These are phyloP conservation scores for Suillus decipiens DNA, from an alignment of 768 basidiomycete genomes.

Conservation along the genomic window DNA sequence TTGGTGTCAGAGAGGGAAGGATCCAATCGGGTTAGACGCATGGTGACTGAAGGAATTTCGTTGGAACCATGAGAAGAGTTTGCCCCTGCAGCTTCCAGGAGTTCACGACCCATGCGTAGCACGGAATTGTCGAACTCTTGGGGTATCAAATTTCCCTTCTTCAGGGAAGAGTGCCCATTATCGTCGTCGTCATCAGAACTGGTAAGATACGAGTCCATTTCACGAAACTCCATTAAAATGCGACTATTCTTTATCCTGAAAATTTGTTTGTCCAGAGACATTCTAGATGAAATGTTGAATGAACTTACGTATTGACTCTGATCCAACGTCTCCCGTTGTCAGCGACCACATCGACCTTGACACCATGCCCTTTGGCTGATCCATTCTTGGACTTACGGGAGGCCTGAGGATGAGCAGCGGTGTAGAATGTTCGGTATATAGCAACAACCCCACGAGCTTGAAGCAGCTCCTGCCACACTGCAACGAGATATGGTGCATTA, in stretches of 20 bases:
- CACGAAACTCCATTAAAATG: slow-evolving; percentile 77
- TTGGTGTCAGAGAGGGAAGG: slow-evolving; percentile 35
- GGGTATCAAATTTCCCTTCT: slow-evolving; percentile 38
- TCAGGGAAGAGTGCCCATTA: slow-evolving; percentile 21
- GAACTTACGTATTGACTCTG: slow-evolving; percentile 81
- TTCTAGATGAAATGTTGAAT: slow-evolving; percentile 7
- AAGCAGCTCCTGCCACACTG: slow-evolving; percentile 80
- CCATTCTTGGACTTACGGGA: slow-evolving; percentile 5
- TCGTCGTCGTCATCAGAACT: slow-evolving; percentile 50
- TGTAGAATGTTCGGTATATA: slow-evolving; percentile 56
- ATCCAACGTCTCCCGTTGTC: slow-evolving; percentile 79
- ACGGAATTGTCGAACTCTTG: slow-evolving; percentile 71
- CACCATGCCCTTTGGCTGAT: slow-evolving; percentile 31
- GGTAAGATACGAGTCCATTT: slow-evolving; percentile 80
- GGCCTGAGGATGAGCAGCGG: not conserved
- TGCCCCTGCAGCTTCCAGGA: slow-evolving; percentile 62
- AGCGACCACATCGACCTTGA: slow-evolving; percentile 83
- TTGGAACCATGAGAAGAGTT: slow-evolving; percentile 44
- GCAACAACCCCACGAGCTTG: slow-evolving; percentile 59
- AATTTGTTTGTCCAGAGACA: not conserved
- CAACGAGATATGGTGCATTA: slow-evolving; percentile 78
- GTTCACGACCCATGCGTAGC: slow-evolving; percentile 65
- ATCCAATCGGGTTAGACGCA: slow-evolving; percentile 74
- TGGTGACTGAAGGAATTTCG: slow-evolving; percentile 47
- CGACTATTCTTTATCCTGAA: slow-evolving; percentile 77